phyloP scores from a whole-genome alignment of 2,329 filamentous ascomycete species.

The Fusarium irregulare region DNA sequence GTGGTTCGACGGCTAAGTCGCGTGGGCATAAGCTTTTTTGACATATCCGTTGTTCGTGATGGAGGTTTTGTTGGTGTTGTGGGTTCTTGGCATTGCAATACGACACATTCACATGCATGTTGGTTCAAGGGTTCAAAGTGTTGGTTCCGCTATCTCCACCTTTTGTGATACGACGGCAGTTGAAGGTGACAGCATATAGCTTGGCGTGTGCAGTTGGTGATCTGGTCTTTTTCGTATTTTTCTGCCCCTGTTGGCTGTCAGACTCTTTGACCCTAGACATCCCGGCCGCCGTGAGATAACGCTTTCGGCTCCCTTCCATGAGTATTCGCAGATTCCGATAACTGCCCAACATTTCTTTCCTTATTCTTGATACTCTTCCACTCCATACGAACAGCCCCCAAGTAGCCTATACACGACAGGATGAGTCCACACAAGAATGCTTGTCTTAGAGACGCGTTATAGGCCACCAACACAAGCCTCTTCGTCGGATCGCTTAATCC shows the following conservation, averaged over 20 bases:
- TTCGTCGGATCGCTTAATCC: not conserved
- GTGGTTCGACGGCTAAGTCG: not conserved
- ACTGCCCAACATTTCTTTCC: not conserved
- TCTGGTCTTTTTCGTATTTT: not conserved
- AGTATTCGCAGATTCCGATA: not conserved
- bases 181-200: not conserved
- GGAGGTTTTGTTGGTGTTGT: not conserved
- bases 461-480: constrained; percentile 1
- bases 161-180: not conserved
- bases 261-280: not conserved
- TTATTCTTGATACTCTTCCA: not conserved
- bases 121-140: not conserved
- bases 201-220: not conserved
- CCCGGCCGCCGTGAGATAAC: not conserved
- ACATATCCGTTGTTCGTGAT: not conserved
- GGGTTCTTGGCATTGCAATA: not conserved
- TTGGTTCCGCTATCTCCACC: not conserved
- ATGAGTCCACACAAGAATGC: constrained; percentile 3
- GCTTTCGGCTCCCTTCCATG: not conserved
- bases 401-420: not conserved
- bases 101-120: not conserved
- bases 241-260: not conserved
- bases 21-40: not conserved
- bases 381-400: not conserved
- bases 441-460: not conserved